These are phyloP conservation scores for Cicer cuneatum DNA, from an alignment of 306 rosid genomes.

Conservation along the genomic window DNA sequence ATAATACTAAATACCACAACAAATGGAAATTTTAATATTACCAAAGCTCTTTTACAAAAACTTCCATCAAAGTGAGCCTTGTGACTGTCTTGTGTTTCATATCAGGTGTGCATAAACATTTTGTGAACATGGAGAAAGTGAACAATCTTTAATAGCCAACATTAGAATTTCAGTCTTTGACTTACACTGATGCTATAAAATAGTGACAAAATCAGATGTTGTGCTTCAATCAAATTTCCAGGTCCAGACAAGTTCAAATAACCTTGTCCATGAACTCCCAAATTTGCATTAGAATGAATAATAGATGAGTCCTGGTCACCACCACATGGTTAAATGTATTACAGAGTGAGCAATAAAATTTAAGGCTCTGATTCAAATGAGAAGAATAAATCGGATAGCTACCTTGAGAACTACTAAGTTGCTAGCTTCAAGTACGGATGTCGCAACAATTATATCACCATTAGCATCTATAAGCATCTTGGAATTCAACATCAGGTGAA, in stretches of 20 bases:
- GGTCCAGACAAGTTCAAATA: conserved; percentile 89
- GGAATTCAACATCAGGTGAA: conserved; percentile 90
- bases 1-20: neutral
- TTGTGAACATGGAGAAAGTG: conserved; percentile 35
- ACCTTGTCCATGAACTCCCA: conserved; percentile 99
- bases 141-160: conserved; percentile 21
- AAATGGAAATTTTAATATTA: conserved; percentile 23
- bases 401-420: conserved; percentile 96
- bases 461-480: conserved; percentile 83
- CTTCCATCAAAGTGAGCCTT: conserved; percentile 38
- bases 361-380: conserved; percentile 30
- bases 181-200: conserved; percentile 82
- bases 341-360: conserved; percentile 41
- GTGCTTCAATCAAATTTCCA: conserved; percentile 93
- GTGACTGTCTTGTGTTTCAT: conserved; percentile 11
- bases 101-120: conserved; percentile 27
- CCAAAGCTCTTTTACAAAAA: conserved; percentile 40
- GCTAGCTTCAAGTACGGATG: conserved; percentile 92
- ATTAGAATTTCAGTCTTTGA: conserved; percentile 32
- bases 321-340: conserved; percentile 41
- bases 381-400: conserved; percentile 40
- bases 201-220: conserved; percentile 78
- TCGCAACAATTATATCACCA: conserved; percentile 73
- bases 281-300: conserved; percentile 91
- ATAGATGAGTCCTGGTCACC: conserved; percentile 79